Conservation (phyloP, 345 rosid genomes). For the Corchorus capsularis region DNA sequence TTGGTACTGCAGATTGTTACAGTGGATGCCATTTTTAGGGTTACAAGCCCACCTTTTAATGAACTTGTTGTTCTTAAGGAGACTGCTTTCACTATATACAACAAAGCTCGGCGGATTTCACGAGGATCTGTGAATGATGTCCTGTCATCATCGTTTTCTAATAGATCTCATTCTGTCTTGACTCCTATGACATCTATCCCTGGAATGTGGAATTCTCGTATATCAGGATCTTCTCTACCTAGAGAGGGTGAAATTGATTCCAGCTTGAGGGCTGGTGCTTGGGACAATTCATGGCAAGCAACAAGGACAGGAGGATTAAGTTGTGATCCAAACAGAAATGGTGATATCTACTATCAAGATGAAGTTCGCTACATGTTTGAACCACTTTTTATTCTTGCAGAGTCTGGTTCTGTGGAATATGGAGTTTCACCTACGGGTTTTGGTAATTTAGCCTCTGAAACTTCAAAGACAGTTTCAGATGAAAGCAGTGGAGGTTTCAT, state of each 20-base stretch:
- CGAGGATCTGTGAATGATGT: conserved; percentile 68
- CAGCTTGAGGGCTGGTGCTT: conserved; percentile 67
- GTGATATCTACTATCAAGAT: conserved; percentile 62
- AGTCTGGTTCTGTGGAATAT: conserved; percentile 89
- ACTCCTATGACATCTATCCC: conserved; percentile 64
- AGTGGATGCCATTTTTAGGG: conserved; percentile 91
- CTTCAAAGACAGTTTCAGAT: conserved; percentile 58
- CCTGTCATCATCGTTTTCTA: conserved; percentile 58
- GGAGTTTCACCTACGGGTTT: conserved; percentile 64
- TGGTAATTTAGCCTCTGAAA: conserved; percentile 58
- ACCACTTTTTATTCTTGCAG: conserved; percentile 94
- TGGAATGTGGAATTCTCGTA: conserved; percentile 89
- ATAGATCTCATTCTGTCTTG: conserved; percentile 70
- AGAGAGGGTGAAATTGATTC: conserved; percentile 94
- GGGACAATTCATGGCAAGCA: conserved; percentile 94
- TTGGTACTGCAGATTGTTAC: conserved; percentile 88
- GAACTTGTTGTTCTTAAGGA: conserved; percentile 92
- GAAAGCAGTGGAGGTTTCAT: conserved; percentile 68
- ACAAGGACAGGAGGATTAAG: conserved; percentile 78
- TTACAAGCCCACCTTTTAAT: conserved; percentile 79
- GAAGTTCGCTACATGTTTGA: conserved; percentile 82
- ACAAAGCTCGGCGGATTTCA: conserved; percentile 87
- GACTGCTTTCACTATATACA: conserved; percentile 91
- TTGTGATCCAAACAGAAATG: conserved; percentile 76
- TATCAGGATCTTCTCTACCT: conserved; percentile 69